Evolutionary conservation across 345 rosid species (phyloP).

Genomic region (Hirschfeldia incana): DNA sequence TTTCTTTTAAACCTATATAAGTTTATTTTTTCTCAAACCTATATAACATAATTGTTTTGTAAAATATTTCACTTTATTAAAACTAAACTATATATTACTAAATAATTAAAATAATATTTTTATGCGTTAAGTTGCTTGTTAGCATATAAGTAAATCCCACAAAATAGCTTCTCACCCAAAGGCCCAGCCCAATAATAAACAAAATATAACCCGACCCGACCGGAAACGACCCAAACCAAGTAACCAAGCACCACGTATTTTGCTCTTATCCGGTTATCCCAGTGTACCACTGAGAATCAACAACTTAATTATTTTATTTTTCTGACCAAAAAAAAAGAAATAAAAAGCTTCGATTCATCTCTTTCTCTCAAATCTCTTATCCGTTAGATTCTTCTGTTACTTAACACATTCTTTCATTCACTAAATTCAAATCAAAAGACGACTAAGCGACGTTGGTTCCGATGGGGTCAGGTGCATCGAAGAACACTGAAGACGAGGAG

Average conservation of each 20-base stretch:
- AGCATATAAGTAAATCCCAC: too few species aligned
- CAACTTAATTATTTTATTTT: not conserved
- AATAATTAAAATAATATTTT: too few species aligned
- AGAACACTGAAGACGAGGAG: conserved; percentile 59
- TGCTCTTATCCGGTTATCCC: conserved; percentile 42
- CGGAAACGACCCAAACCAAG: conserved; percentile 10
- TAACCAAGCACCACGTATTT: conserved; percentile 36
- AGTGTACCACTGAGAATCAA: conserved; percentile 22
- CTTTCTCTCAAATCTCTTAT: conserved; percentile 42
- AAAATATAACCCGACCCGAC: not conserved
- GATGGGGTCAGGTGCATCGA: conserved; percentile 86
- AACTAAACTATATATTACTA: too few species aligned
- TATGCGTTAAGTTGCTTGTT: too few species aligned
- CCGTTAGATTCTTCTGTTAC: conserved; percentile 27
- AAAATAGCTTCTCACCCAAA: not conserved
- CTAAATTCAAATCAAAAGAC: conserved; percentile 4
- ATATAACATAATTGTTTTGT: too few species aligned
- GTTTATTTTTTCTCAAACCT: too few species aligned
- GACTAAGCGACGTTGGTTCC: not conserved
- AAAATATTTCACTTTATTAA: too few species aligned
- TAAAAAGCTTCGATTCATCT: conserved; percentile 29
- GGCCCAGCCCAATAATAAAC: conserved; percentile 8
- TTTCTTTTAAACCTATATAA: too few species aligned
- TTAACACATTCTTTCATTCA: not conserved
- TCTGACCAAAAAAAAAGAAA: not conserved